phyloP scores from a whole-genome alignment of 139 green algal species.

The Micractinium conductrix region DNA sequence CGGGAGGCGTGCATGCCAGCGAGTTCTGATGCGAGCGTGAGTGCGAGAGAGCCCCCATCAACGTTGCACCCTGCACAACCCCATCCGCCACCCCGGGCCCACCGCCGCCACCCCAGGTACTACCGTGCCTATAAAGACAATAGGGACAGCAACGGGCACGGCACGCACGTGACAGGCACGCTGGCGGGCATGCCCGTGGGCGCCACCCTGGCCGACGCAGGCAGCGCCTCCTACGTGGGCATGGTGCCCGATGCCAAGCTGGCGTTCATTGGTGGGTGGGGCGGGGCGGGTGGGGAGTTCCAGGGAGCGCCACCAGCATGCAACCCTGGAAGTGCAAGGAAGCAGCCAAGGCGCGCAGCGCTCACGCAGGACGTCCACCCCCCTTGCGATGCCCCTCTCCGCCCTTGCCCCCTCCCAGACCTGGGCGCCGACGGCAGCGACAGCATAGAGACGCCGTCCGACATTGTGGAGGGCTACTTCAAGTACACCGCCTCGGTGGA shows the following conservation, averaged over 20 bases:
- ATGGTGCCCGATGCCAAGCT: conserved; percentile 83
- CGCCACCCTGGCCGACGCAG: conserved; percentile 59
- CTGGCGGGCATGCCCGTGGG: conserved; percentile 60
- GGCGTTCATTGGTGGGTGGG: conserved; percentile 81
- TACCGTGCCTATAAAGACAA: conserved; percentile 71
- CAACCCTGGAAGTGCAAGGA: too few relatives aligned
- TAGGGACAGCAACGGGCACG: conserved; percentile 85
- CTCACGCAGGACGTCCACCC: too few relatives aligned
- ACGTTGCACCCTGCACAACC: too few relatives aligned
- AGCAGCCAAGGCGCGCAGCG: too few relatives aligned
- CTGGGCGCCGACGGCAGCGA: conserved; percentile 36
- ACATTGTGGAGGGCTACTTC: conserved; percentile 81
- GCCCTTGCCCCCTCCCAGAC: too few relatives aligned
- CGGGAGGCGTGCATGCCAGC: background rate
- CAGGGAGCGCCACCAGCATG: background rate
- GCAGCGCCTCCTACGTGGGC: conserved; percentile 75
- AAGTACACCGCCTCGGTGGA: conserved; percentile 58
- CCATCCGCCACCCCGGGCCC: background rate
- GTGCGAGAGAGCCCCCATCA: background rate
- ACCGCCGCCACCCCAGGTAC: conserved; percentile 8
- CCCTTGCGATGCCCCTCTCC: too few relatives aligned
- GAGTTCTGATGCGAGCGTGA: background rate
- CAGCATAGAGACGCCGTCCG: conserved; percentile 49
- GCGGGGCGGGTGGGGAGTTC: conserved; percentile 17
- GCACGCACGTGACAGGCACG: conserved; percentile 87